Evolutionary conservation across 768 basidiomycete species (phyloP), one percentile per base, ranked within the genome.

Genomic region (Collybia nuda): DNA sequence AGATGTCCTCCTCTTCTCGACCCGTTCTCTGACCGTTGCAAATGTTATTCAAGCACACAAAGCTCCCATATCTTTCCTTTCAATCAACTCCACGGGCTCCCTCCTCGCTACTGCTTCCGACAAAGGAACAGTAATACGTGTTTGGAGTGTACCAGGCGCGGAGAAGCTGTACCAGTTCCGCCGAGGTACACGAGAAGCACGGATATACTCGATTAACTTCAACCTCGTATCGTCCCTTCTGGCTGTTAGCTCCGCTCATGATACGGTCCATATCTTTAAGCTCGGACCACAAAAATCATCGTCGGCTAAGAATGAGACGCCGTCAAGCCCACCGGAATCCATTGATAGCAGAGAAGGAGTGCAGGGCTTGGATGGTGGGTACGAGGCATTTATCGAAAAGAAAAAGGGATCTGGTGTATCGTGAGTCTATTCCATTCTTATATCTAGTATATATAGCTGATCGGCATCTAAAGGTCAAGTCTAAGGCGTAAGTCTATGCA

Each of bases 11-110:
- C 75, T 99, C 22, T 98, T 98, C 77, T 93, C 92, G 44, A 95
- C 96, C 1, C 86, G 93, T 48, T 85, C 90, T 6, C 82, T 98
- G 23, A 89, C 90, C 2, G 91, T 95, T 23, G 83, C 91, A 39
- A 98, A 99, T 73, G 93, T 96, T 60, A 89, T 99, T 51, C 95
- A 93, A 62, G 97, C 97, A 15, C 97, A 99, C 74, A 98, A 98
- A 69, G 71, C 93, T 1, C 92, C 96, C 4, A 86, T 99, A 54
- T 90, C 94, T 6, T 85, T 84, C 60, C 77, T 98, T 41, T 76
- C 90, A 5, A 81, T 99, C 68, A 96, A 95, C 68, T 79, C 83
- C 2, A 78, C 86, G 0, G 96, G 96, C 11, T 90, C 90, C 0
- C 77, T 98, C 48, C 85, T 99, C 37, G 97, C 96, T 18, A 95